Evolutionary conservation across 2,329 filamentous ascomycete species (phyloP).

Genomic region (Exophiala calicioides): DNA sequence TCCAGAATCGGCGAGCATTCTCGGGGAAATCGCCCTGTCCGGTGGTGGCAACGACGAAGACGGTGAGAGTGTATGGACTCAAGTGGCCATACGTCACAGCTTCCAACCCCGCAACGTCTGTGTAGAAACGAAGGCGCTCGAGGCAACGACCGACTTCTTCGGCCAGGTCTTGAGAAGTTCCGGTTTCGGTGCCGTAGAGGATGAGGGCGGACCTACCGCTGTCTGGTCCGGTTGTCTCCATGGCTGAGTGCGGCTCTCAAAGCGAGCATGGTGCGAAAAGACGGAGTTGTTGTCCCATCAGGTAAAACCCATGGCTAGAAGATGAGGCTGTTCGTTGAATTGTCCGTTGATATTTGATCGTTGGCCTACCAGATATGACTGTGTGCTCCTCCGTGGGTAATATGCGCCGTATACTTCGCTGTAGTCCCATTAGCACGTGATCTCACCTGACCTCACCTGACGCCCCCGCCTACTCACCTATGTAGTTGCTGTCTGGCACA

Average conservation of each 20-base stretch:
- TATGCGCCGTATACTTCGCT: no score
- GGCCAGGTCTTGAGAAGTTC: conserved; percentile 88
- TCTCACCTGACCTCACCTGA: no score
- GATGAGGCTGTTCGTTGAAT: no score
- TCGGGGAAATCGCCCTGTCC: conserved; percentile 90
- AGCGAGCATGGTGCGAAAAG: conserved; percentile 7
- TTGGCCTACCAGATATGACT: no score
- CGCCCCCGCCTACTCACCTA: no score
- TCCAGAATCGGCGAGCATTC: conserved; percentile 84
- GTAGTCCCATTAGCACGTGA: no score
- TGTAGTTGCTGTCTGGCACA: no score
- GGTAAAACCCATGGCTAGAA: no score
- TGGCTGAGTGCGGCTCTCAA: neutral
- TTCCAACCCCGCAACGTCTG: conserved; percentile 75
- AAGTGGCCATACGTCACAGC: conserved; percentile 38
- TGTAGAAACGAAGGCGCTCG: conserved; percentile 76
- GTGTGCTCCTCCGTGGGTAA: no score
- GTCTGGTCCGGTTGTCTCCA: conserved; percentile 15
- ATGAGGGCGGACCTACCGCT: conserved; percentile 58
- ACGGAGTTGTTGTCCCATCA: neutral
- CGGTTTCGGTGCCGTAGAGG: conserved; percentile 92
- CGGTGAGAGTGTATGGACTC: conserved; percentile 40
- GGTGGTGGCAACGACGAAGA: conserved; percentile 87
- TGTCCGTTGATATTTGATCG: no score
- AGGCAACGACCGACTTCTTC: conserved; percentile 75